A percentile compares a stretch with the other conserved stretches of the same genome.
phyloP scores from a whole-genome alignment of 83 land plant genomes.

The Larix sibirica region DNA sequence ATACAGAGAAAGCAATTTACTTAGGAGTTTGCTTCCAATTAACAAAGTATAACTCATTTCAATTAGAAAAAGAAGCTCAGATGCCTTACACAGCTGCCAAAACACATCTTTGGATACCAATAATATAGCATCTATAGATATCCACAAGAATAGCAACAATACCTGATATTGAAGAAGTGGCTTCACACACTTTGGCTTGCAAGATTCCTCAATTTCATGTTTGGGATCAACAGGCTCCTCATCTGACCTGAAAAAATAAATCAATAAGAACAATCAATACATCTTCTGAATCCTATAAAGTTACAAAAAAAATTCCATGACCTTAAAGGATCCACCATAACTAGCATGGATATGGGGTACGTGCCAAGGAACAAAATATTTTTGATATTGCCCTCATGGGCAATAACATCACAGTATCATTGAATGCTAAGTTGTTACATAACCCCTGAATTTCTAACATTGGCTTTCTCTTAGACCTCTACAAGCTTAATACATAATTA shows the following conservation, averaged over 20 bases:
- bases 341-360: not conserved
- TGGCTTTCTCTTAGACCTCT: too few relatives aligned
- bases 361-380: too few relatives aligned
- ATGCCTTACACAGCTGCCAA: not conserved
- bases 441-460: too few relatives aligned
- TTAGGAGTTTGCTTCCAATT: not conserved
- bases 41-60: not conserved
- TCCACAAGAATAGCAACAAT: not conserved
- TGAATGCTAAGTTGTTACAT: too few relatives aligned
- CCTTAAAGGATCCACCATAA: not conserved
- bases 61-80: not conserved
- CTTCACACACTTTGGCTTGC: conserved; percentile 46
- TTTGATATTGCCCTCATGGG: too few relatives aligned
- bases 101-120: not conserved
- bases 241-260: conserved; percentile 35
- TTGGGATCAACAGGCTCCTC: conserved; percentile 52
- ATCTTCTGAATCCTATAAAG: not conserved
- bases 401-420: too few relatives aligned
- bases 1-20: not conserved
- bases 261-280: not conserved
- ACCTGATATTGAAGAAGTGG: conserved; percentile 49
- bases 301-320: not conserved
- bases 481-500: too few relatives aligned
- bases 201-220: conserved; percentile 45
- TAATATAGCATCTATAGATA: not conserved